Evolutionary conservation across 495 filamentous ascomycete genomes (phyloP).

Genomic region (Talaromyces ruber): DNA sequence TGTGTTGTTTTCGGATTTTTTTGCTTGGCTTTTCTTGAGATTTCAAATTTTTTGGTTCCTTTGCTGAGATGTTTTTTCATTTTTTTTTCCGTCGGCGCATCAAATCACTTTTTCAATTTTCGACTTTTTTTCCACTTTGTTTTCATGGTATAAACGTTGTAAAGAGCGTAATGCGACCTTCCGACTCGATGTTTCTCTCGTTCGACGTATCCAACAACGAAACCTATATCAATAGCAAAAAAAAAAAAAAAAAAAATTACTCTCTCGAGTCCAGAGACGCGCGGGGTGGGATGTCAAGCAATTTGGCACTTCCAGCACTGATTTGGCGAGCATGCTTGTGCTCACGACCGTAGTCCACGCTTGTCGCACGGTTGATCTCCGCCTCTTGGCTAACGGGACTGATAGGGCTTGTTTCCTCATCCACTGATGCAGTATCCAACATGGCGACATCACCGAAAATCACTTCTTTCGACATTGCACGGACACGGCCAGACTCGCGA

Average conservation of each 20-base stretch:
- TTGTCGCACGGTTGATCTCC: slow-evolving; percentile 52
- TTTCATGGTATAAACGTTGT: not conserved
- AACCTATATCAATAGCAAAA: not conserved
- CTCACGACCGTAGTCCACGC: slow-evolving; percentile 51
- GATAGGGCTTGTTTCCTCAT: slow-evolving; percentile 21
- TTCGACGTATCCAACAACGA: not conserved
- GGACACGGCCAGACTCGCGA: slow-evolving; percentile 40
- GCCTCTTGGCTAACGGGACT: slow-evolving; percentile 25
- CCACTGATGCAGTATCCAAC: slow-evolving; percentile 30
- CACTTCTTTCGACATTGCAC: slow-evolving; percentile 59
- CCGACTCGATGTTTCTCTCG: not conserved
- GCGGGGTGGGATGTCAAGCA: slow-evolving; percentile 53
- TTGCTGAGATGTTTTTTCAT: not conserved
- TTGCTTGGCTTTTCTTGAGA: not conserved
- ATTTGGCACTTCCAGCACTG: slow-evolving; percentile 63
- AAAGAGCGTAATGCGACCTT: not conserved
- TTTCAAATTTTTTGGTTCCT: not conserved
- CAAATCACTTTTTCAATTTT: slow-evolving; percentile 2
- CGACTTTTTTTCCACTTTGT: not conserved
- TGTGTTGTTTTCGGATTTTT: not conserved
- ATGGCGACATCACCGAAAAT: slow-evolving; percentile 51
- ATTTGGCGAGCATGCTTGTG: slow-evolving; percentile 52
- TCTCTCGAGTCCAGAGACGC: slow-evolving; percentile 19
- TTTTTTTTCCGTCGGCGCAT: not conserved
- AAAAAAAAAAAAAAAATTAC: not conserved